Conservation (phyloP, 2,329 filamentous ascomycete species). For the Microcera coccophila region DNA sequence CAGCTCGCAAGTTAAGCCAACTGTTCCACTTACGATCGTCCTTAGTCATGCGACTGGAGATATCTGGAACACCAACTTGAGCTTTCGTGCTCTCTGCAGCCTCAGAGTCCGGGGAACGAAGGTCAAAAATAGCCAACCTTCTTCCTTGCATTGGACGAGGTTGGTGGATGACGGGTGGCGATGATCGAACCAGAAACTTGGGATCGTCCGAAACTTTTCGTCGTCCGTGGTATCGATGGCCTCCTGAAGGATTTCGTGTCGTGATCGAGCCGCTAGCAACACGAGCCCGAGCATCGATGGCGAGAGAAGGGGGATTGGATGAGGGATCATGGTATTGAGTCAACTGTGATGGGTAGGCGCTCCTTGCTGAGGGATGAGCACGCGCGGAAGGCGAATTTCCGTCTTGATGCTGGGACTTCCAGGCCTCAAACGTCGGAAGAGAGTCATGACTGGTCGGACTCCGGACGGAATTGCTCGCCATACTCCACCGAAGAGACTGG, state of each 20-base stretch:
- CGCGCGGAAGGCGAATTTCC: not conserved
- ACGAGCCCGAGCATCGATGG: not conserved
- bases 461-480: constrained; percentile 24
- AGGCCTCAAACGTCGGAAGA: not conserved
- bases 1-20: constrained; percentile 15
- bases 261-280: not conserved
- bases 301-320: not conserved
- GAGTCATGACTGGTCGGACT: constrained; percentile 11
- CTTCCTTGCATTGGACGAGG: constrained; percentile 22
- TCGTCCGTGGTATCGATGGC: not conserved
- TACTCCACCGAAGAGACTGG: constrained; percentile 29
- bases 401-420: constrained; percentile 1
- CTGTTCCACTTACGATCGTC: constrained; percentile 22
- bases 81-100: constrained; percentile 13
- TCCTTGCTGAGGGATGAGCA: not conserved
- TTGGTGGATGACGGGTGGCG: constrained; percentile 21
- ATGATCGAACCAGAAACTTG: constrained; percentile 13
- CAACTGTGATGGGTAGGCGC: not conserved
- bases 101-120: constrained; percentile 11
- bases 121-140: constrained; percentile 8
- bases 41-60: constrained; percentile 2
- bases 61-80: constrained; percentile 8
- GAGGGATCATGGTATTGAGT: not conserved
- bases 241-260: not conserved
- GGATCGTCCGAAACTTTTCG: constrained; percentile 7